A percentile compares a stretch with the other conserved stretches of the same genome.
Evolutionary conservation across 164 flowering plant genomes (phyloP).

Genomic region (Piper longum): DNA sequence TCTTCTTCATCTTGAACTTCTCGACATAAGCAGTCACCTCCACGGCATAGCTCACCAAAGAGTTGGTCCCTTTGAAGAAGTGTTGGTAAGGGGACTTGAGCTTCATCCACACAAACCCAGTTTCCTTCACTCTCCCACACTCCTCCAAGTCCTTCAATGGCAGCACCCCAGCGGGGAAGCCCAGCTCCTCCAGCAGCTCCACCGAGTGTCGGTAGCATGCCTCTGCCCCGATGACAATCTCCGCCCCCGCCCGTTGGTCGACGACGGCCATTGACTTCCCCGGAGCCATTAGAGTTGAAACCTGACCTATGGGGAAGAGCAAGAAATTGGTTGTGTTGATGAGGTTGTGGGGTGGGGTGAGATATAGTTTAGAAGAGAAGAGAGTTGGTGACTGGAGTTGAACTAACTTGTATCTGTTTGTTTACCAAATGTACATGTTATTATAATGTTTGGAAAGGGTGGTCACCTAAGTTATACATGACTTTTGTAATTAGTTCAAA

Average conservation of each 20-base stretch:
- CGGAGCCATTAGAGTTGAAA: too few relatives aligned
- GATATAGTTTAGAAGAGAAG: too few relatives aligned
- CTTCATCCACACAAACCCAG: slow-evolving; percentile 95
- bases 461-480: too few relatives aligned
- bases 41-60: slow-evolving; percentile 46
- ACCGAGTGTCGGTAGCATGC: slow-evolving; percentile 45
- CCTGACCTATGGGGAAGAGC: slow-evolving; percentile 8
- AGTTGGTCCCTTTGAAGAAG: slow-evolving; percentile 40
- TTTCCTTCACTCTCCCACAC: slow-evolving; percentile 60
- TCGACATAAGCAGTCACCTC: slow-evolving; percentile 83
- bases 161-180: slow-evolving; percentile 70
- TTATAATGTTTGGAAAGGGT: too few relatives aligned
- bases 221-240: slow-evolving; percentile 56
- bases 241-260: slow-evolving; percentile 40
- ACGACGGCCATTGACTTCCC: background rate
- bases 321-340: too few relatives aligned
- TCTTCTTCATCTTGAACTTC: slow-evolving; percentile 62
- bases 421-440: too few relatives aligned
- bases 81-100: slow-evolving; percentile 63
- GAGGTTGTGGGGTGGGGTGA: too few relatives aligned
- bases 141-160: slow-evolving; percentile 62
- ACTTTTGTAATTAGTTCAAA: too few relatives aligned
- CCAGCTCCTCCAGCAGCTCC: slow-evolving; percentile 58
- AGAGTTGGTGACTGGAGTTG: too few relatives aligned
- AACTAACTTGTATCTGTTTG: too few relatives aligned